Base-by-base conservation (phyloP, 176 grass and related monocot genomes). In the Musa beccarii region DNA sequence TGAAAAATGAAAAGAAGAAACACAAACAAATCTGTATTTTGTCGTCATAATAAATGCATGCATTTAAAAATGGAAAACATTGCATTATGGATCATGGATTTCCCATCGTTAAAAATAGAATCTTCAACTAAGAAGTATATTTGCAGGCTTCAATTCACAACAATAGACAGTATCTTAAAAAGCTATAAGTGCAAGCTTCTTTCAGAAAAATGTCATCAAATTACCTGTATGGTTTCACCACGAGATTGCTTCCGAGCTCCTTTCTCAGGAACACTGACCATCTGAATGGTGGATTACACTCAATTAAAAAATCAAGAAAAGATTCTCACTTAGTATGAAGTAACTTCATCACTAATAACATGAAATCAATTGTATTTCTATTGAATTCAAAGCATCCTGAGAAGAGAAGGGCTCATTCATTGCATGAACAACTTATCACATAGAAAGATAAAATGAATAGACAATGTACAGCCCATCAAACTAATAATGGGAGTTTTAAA, bases 251-350 rank as follows among this genome's bases (percentile, higher is more conserved):
- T 99, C 25, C 95, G 83, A 72, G 88, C 82, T 68, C 88, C 90
- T 64, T 94, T 99, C 76, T 91, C 95, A 23, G 95, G 95, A 85
- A 99, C 85, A 86, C 63, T 99, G 72, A 94, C 90, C 70, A 94
- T 81, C 95, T 99, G 90, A n/a, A 64, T 76, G 76, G 52, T 74
- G 49, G 15, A 78, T 73, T 78, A 78, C 9, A n/a, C n/a, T 72
- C 52, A 12, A 49, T 7, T 69, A 80, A 15, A 79, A 50, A 70
- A 21, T 23, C 61, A 49, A 63, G 49, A 34, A 22, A 19, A 70
- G 59, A 12, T 50, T 52, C 77, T 59, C 52, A 28, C 50, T 5
- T 54, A 71, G 23, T 17, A 79, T 16, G 68, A 79, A 59, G 10
- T 34, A 11, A 56, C 52, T 29, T 24, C 43, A 49, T 51, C 34